phyloP scores from a whole-genome alignment of 2,329 filamentous ascomycete species.

The Dactylellina parvicollis region DNA sequence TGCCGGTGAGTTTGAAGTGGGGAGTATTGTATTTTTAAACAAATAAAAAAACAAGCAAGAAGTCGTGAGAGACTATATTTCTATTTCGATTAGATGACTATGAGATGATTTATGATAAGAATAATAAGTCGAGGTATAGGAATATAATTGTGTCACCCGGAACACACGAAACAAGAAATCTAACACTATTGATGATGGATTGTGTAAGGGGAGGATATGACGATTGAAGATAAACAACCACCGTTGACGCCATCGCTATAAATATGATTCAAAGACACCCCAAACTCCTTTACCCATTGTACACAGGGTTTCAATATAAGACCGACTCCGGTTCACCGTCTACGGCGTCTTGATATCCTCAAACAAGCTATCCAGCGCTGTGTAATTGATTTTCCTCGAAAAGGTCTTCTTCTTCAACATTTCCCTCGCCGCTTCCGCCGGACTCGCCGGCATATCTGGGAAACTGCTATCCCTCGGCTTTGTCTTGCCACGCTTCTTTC shows the following conservation, averaged over 20 bases:
- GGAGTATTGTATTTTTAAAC: too few species aligned
- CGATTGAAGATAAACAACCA: neutral
- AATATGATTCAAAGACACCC: neutral
- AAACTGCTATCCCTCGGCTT: slow-evolving; percentile 72
- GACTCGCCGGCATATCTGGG: slow-evolving; percentile 72
- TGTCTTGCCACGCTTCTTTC: slow-evolving; percentile 65
- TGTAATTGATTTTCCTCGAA: slow-evolving; percentile 80
- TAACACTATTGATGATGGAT: too few species aligned
- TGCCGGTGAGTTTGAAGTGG: too few species aligned
- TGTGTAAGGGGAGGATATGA: too few species aligned
- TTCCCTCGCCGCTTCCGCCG: slow-evolving; percentile 74
- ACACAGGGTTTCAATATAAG: neutral
- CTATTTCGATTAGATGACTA: too few species aligned
- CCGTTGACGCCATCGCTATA: slow-evolving; percentile 21
- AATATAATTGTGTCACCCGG: too few species aligned
- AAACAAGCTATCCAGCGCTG: slow-evolving; percentile 70
- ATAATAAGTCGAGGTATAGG: too few species aligned
- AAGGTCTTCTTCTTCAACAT: slow-evolving; percentile 75
- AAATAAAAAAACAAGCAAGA: too few species aligned
- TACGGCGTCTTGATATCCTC: slow-evolving; percentile 62
- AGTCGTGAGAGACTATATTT: too few species aligned
- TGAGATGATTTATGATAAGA: too few species aligned
- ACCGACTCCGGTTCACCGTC: slow-evolving; percentile 58
- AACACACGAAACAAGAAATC: too few species aligned
- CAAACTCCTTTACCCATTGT: neutral